These are phyloP conservation scores for Dorcoceras hygrometricum DNA, from an alignment of 257 asterid species.

Conservation along the genomic window DNA sequence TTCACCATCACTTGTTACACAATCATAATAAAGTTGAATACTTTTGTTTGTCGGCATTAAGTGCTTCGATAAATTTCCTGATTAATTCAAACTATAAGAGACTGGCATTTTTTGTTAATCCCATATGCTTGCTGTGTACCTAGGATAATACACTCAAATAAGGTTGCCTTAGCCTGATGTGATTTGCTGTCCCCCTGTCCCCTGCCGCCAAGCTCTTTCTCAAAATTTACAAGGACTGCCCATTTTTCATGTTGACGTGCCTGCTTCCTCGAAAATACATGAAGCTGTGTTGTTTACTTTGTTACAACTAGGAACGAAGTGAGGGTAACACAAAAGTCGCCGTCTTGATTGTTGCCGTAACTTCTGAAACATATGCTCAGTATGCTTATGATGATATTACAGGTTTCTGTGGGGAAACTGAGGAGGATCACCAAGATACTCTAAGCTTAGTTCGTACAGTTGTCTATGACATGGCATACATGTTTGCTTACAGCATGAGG, in stretches of 20 bases:
- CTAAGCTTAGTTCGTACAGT: constrained; percentile 15
- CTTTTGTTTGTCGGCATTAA: not conserved
- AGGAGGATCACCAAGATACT: constrained; percentile 78
- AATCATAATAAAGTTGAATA: no score
- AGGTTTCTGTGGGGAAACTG: constrained; percentile 98
- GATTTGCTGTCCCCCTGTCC: not conserved
- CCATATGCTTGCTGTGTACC: not conserved
- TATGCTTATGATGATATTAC: constrained; percentile 7
- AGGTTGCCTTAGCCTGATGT: not conserved
- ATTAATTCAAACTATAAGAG: no score
- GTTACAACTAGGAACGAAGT: not conserved
- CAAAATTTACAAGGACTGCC: not conserved
- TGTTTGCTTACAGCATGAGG: constrained; percentile 99
- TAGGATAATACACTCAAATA: not conserved
- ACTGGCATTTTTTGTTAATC: not conserved
- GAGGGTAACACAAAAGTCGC: not conserved
- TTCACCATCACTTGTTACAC: not conserved
- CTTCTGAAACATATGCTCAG: not conserved
- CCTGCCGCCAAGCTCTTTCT: not conserved
- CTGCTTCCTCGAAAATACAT: not conserved
- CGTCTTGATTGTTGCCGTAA: not conserved
- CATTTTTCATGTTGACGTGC: no score
- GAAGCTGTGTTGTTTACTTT: not conserved
- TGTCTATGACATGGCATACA: constrained; percentile 62
- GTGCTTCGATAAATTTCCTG: not conserved